Evolutionary conservation across 1,284 basidiomycete genomes (phyloP).

Genomic region (Puccinia triticina): DNA sequence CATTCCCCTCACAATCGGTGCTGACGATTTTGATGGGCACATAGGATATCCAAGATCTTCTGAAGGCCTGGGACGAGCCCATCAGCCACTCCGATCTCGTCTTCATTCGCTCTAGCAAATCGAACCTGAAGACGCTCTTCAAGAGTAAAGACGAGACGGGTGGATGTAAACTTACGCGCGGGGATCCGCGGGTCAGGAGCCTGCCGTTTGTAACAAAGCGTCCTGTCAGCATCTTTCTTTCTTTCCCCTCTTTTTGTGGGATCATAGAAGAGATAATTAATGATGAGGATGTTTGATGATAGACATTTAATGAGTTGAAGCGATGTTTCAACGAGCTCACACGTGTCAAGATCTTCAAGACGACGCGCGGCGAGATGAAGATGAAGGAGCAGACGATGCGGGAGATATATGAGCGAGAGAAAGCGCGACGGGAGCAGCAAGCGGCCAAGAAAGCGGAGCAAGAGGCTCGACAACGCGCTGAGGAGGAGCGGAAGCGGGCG

Average conservation of each 20-base stretch:
- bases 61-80: conserved; percentile 82
- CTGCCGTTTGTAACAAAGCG: conserved; percentile 92
- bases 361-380: conserved; percentile 80
- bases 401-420: conserved; percentile 80
- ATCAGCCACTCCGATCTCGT: conserved; percentile 78
- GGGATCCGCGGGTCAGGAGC: conserved; percentile 70
- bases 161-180: conserved; percentile 63
- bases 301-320: conserved; percentile 87
- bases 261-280: not conserved
- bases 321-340: conserved; percentile 87
- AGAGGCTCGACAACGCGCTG: conserved; percentile 45
- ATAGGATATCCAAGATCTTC: conserved; percentile 80
- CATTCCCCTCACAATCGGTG: not conserved
- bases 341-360: conserved; percentile 79
- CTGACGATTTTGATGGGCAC: not conserved
- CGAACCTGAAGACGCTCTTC: conserved; percentile 77
- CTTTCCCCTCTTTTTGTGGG: not conserved
- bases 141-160: conserved; percentile 67
- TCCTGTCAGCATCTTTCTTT: conserved; percentile 68
- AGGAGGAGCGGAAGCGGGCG: conserved; percentile 15
- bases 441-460: conserved; percentile 73
- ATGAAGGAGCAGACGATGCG: conserved; percentile 79
- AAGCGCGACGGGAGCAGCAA: conserved; percentile 80
- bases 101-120: conserved; percentile 82
- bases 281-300: not conserved